Evolutionary conservation across 768 basidiomycete species (phyloP).

Genomic region (Termitomyces sp.): DNA sequence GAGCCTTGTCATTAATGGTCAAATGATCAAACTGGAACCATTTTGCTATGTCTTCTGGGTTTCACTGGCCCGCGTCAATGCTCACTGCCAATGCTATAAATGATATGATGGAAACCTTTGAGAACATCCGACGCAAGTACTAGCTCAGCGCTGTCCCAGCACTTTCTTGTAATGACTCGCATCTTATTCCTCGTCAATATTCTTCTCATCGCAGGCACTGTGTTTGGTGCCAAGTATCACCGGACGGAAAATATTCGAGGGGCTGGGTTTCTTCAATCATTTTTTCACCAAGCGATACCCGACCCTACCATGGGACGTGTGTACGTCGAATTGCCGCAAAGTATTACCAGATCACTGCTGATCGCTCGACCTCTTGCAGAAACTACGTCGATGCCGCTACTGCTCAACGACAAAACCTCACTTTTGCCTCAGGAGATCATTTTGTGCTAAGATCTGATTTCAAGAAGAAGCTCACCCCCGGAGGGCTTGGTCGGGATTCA

Average conservation of each 20-base stretch:
- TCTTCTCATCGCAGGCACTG: neutral
- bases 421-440: slow-evolving; percentile 44
- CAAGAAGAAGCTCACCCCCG: slow-evolving; percentile 38
- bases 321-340: neutral
- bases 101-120: neutral
- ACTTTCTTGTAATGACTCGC: neutral
- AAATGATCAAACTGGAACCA: neutral
- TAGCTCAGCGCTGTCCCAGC: neutral
- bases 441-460: slow-evolving; percentile 55
- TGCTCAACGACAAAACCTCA: slow-evolving; percentile 50
- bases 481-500: slow-evolving; percentile 53
- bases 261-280: neutral
- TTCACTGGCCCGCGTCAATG: neutral
- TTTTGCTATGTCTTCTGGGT: neutral
- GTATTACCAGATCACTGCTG: neutral
- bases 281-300: slow-evolving; percentile 1
- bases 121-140: too few species aligned
- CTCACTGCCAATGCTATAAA: neutral
- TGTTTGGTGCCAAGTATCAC: neutral
- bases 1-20: neutral
- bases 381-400: slow-evolving; percentile 43
- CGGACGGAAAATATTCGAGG: neutral
- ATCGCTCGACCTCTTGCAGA: slow-evolving; percentile 15
- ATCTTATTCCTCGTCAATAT: neutral
- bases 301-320: slow-evolving; percentile 4